Conservation (phyloP, 805 yeast genomes). For the Pichia scutulata region DNA sequence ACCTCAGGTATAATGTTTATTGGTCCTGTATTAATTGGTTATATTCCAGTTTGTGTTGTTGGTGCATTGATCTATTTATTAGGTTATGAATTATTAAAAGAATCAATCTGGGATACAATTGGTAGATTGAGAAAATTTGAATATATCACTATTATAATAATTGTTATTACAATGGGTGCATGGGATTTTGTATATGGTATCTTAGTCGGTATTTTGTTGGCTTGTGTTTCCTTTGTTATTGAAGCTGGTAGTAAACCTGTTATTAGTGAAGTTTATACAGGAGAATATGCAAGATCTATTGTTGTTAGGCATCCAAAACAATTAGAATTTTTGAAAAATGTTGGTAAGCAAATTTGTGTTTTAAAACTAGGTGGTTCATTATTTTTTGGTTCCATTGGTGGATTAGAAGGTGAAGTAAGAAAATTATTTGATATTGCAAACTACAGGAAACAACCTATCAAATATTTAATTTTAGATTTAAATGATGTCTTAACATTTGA, state of each 20-base stretch:
- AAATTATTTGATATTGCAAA: conserved; percentile 48
- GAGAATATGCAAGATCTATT: conserved; percentile 83
- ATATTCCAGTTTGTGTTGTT: conserved; percentile 91
- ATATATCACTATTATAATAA: conserved; percentile 73
- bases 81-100: conserved; percentile 85
- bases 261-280: conserved; percentile 74
- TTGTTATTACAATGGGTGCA: conserved; percentile 91
- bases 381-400: conserved; percentile 93
- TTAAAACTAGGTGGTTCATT: conserved; percentile 81
- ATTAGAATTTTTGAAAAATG: conserved; percentile 72
- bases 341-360: conserved; percentile 86
- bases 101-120: conserved; percentile 77
- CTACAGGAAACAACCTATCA: conserved; percentile 53
- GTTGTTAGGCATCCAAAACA: conserved; percentile 88
- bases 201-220: conserved; percentile 80
- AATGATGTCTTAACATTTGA: conserved; percentile 76
- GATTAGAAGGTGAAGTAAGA: conserved; percentile 72
- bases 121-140: conserved; percentile 72
- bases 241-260: conserved; percentile 83
- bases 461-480: conserved; percentile 79
- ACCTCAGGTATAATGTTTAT: conserved; percentile 74
- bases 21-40: conserved; percentile 92
- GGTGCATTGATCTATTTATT: conserved; percentile 84
- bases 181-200: conserved; percentile 94
- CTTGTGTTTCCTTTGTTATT: conserved; percentile 91